Conservation (phyloP, 768 basidiomycete species). For the Phaeotremella skinneri region DNA sequence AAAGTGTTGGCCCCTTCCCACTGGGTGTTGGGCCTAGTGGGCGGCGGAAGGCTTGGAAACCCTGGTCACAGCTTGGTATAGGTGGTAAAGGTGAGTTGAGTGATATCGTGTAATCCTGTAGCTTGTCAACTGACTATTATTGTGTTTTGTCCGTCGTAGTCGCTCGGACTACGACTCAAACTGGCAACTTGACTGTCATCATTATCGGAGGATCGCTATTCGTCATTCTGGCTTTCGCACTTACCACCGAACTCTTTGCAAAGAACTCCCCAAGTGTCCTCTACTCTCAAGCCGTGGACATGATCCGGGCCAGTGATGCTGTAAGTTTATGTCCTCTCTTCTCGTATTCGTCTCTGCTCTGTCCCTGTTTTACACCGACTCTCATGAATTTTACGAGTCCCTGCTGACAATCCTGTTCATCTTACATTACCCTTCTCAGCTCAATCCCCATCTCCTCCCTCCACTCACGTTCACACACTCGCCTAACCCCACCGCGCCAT, state of each 20-base stretch:
- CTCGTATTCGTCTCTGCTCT: not conserved
- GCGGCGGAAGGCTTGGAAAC: conserved; percentile 43
- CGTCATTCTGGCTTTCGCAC: conserved; percentile 44
- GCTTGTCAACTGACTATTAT: not conserved
- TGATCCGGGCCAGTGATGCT: conserved; percentile 45
- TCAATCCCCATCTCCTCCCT: conserved; percentile 47
- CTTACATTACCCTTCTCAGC: conserved; percentile 27
- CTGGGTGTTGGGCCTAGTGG: conserved; percentile 48
- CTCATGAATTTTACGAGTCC: not conserved
- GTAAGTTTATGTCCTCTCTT: conserved; percentile 26
- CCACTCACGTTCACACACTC: conserved; percentile 51
- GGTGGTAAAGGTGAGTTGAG: conserved; percentile 46
- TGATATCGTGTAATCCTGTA: not conserved
- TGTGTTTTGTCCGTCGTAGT: conserved; percentile 22
- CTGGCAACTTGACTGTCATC: conserved; percentile 49
- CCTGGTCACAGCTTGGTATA: conserved; percentile 44
- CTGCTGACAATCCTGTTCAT: no score
- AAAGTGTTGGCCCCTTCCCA: conserved; percentile 46
- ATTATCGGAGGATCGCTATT: conserved; percentile 47
- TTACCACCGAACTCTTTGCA: conserved; percentile 50
- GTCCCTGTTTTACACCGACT: not conserved
- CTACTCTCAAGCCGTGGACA: conserved; percentile 48
- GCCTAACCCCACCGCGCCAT: conserved; percentile 40
- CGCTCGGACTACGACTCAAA: conserved; percentile 45
- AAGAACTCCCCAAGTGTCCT: conserved; percentile 49